Percentiles rank a stretch among this genome's conserved stretches.
These are phyloP conservation scores for Closterium sp. DNA, from an alignment of 139 green algal genomes.

Conservation along the genomic window DNA sequence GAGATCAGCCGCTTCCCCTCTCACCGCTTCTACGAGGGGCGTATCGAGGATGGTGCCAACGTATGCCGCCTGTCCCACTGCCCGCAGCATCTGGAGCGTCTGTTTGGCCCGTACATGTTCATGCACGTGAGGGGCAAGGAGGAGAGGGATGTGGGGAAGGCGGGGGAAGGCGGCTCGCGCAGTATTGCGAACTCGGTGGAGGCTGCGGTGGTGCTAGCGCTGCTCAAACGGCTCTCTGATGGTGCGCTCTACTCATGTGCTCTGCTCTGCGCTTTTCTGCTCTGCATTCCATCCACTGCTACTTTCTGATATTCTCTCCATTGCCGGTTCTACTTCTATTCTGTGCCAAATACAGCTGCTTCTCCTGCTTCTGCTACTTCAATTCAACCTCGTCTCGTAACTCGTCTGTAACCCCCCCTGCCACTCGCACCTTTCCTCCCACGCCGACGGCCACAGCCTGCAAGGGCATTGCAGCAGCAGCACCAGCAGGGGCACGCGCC, in stretches of 20 bases:
- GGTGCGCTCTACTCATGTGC: background rate
- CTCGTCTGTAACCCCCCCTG: no score
- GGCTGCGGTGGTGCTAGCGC: background rate
- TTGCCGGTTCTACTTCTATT: background rate
- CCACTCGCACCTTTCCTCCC: background rate
- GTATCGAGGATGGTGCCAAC: slow-evolving; percentile 35
- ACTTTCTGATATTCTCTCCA: no score
- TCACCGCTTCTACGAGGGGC: slow-evolving; percentile 35
- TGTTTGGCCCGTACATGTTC: slow-evolving; percentile 47
- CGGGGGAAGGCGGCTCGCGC: background rate
- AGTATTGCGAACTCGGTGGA: slow-evolving; percentile 23
- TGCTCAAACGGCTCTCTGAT: slow-evolving; percentile 2
- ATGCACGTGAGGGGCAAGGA: slow-evolving; percentile 19
- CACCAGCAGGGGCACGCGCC: no score
- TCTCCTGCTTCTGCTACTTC: no score
- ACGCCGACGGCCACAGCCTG: background rate
- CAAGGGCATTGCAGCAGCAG: background rate
- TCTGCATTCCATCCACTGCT: no score
- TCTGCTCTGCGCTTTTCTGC: background rate
- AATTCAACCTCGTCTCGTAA: background rate
- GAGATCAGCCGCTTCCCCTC: slow-evolving; percentile 69
- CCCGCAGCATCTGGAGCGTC: background rate
- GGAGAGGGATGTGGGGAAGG: background rate
- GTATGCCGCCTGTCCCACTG: background rate
- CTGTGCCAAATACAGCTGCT: background rate